A percentile compares a stretch with the other conserved stretches of the same genome.
phyloP scores from a whole-genome alignment of 441 rosid genomes.

The Corymbia citriodora region DNA sequence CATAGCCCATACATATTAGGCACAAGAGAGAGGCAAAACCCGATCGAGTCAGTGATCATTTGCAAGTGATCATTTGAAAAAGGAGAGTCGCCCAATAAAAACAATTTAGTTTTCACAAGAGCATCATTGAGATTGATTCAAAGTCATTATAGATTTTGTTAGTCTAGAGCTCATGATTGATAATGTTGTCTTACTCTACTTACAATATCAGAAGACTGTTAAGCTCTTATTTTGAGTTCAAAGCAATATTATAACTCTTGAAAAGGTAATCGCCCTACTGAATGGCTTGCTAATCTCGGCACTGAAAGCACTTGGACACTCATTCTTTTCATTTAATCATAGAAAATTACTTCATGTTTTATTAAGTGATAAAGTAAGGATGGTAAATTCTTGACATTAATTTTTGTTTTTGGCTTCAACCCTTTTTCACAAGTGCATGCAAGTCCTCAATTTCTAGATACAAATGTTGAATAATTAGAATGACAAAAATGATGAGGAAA shows the following conservation, averaged over 20 bases:
- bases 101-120: neutral
- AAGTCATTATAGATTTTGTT: neutral
- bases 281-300: too few species aligned
- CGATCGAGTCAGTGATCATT: neutral
- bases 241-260: neutral
- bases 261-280: neutral
- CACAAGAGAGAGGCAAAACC: neutral
- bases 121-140: neutral
- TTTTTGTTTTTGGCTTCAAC: too few species aligned
- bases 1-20: neutral
- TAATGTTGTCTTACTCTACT: too few species aligned
- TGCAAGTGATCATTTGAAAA: neutral
- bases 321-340: neutral
- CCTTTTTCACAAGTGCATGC: neutral
- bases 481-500: too few species aligned
- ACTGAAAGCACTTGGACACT: too few species aligned
- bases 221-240: neutral
- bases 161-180: too few species aligned
- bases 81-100: neutral
- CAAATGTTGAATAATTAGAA: neutral
- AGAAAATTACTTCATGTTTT: neutral
- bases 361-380: neutral
- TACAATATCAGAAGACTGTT: neutral
- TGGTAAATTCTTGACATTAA: too few species aligned
- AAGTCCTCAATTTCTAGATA: neutral